Evolutionary conservation across 2,329 filamentous ascomycete genomes (phyloP).

Genomic region (Trichophyton mentagrophytes): DNA sequence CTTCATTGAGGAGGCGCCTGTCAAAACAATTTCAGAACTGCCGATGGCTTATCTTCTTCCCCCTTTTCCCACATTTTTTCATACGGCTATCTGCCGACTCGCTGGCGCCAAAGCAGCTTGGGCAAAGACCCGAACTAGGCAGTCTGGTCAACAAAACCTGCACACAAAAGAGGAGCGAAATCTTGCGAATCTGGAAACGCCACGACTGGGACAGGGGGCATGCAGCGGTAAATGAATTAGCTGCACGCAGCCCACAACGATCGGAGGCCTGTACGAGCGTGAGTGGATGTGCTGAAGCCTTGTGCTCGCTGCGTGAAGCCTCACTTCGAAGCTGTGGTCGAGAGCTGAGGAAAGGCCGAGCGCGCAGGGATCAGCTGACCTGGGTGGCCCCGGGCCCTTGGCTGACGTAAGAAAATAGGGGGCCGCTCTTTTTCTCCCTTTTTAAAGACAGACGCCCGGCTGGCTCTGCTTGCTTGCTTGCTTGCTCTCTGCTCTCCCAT

Average conservation of each 20-base stretch:
- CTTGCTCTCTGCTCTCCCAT: neutral
- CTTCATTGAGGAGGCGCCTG: neutral
- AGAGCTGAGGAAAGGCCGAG: neutral
- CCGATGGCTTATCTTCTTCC: neutral
- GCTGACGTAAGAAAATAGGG: neutral
- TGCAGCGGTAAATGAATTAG: neutral
- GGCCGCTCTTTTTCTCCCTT: neutral
- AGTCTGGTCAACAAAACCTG: neutral
- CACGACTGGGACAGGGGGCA: neutral
- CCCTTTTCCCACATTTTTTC: neutral
- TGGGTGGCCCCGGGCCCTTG: neutral
- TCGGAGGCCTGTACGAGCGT: neutral
- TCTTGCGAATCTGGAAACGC: neutral
- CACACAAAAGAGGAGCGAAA: neutral
- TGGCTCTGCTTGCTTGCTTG: no score
- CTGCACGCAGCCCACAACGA: neutral
- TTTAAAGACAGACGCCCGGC: neutral
- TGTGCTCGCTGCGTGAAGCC: neutral
- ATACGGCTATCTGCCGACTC: neutral
- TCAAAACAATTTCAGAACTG: neutral
- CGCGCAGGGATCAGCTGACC: neutral
- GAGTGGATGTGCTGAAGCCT: constrained; percentile 1
- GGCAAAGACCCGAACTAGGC: neutral
- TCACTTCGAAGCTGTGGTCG: constrained; percentile 4
- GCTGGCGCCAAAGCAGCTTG: neutral